These are phyloP conservation scores for Podaxis pistillaris DNA, from an alignment of 768 basidiomycete genomes.

Conservation along the genomic window DNA sequence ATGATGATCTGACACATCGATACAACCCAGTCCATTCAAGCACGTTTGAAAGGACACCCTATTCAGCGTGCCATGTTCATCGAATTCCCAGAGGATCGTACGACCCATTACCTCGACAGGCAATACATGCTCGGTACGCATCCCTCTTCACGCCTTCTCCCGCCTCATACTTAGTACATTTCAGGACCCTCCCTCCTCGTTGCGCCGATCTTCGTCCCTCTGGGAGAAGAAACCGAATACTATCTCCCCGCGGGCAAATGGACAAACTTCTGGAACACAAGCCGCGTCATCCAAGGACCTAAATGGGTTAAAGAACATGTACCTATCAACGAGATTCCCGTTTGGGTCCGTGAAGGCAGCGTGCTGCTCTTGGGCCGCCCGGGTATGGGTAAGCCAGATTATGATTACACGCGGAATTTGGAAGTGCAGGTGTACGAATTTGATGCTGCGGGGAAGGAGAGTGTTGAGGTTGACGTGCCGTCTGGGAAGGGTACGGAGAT, in stretches of 20 bases:
- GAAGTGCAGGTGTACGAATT: slow-evolving; percentile 56
- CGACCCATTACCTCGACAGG: slow-evolving; percentile 57
- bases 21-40: slow-evolving; percentile 45
- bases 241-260: slow-evolving; percentile 61
- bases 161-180: neutral
- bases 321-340: slow-evolving; percentile 62
- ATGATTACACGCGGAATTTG: slow-evolving; percentile 48
- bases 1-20: neutral
- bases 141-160: neutral
- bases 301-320: slow-evolving; percentile 61
- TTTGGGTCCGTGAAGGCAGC: slow-evolving; percentile 61
- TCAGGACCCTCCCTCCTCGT: slow-evolving; percentile 57
- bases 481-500: slow-evolving; percentile 38
- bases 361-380: slow-evolving; percentile 59
- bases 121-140: slow-evolving; percentile 50
- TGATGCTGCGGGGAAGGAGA: slow-evolving; percentile 39
- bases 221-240: slow-evolving; percentile 54
- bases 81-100: slow-evolving; percentile 59
- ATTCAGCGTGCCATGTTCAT: slow-evolving; percentile 66
- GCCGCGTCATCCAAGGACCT: slow-evolving; percentile 55
- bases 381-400: slow-evolving; percentile 54
- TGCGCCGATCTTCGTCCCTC: slow-evolving; percentile 58
- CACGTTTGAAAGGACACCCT: slow-evolving; percentile 51
- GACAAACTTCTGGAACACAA: slow-evolving; percentile 58
- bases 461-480: slow-evolving; percentile 39